A percentile compares a stretch with the other conserved stretches of the same genome.
Evolutionary conservation across 1,284 basidiomycete genomes (phyloP).

Genomic region (Cutaneotrichosporon sp.): DNA sequence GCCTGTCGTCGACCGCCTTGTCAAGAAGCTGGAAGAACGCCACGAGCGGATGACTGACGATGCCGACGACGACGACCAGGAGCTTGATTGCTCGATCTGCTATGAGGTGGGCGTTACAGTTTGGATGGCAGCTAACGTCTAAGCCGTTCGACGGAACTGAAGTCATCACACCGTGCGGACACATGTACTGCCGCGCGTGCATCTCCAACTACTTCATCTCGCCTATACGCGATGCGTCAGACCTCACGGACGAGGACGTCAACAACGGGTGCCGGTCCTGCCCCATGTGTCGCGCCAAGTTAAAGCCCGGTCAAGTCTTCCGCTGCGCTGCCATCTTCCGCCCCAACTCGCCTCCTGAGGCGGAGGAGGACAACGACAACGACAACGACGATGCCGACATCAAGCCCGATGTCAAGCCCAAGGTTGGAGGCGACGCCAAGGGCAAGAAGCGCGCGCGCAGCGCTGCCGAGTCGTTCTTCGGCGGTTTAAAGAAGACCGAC

Average conservation of each 20-base stretch:
- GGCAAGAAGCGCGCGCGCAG: conserved; percentile 33
- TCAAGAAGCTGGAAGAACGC: conserved; percentile 36
- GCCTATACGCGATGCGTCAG: conserved; percentile 27
- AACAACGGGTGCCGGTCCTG: conserved; percentile 38
- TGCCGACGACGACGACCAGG: conserved; percentile 10
- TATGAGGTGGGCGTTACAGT: too few relatives aligned
- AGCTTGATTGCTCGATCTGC: conserved; percentile 10
- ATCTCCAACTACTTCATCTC: conserved; percentile 40
- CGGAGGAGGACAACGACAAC: conserved; percentile 15
- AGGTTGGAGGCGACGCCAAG: conserved; percentile 25
- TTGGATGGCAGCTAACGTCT: too few relatives aligned
- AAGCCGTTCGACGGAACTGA: conserved; percentile 40
- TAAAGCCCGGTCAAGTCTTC: conserved; percentile 40
- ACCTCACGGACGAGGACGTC: conserved; percentile 37
- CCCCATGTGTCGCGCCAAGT: conserved; percentile 45
- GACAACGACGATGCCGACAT: conserved; percentile 12
- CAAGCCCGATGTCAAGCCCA: conserved; percentile 1
- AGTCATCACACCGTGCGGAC: conserved; percentile 44
- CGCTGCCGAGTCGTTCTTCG: conserved; percentile 4
- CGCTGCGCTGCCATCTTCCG: conserved; percentile 41
- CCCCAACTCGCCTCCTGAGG: conserved; percentile 19
- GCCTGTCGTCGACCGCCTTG: conserved; percentile 32
- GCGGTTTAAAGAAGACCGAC: not conserved
- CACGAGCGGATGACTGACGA: conserved; percentile 22
- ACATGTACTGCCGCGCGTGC: conserved; percentile 48